Evolutionary conservation across 176 grass and related monocot species (phyloP), one percentile per base, ranked within the genome.

Genomic region (Calamus simplicifolius): DNA sequence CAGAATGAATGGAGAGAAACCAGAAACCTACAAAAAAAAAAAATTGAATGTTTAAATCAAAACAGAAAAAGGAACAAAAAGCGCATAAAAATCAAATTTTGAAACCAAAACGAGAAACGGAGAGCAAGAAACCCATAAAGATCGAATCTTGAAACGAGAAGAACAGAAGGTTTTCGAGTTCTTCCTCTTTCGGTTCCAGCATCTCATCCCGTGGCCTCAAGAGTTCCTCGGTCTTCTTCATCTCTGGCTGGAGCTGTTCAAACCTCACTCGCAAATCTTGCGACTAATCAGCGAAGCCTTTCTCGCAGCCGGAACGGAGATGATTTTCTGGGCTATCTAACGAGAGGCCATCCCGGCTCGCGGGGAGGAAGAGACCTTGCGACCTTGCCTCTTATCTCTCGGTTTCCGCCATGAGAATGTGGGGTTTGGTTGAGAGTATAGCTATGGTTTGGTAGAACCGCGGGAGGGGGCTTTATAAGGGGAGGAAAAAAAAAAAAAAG

Each of bases 161-260:
- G 1, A 23, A 23, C 21, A 23, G 21, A 23, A 23, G 59, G 25
- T 68, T 79, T 75, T 87, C 84, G 61, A 87, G 74, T 65, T 87
- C 85, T 57, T 85, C 78, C 51, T 96, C 86, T 75, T 87, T 90
- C 75, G 66, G 72, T 54, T 75, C 75, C 64, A 90, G 63, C 28
- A 82, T 74, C 78, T 87, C 80, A 16, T 96, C 86, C 55, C 76
- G 69, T 52, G 90, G 73, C 71, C 61, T 25, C 31, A 90, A 68
- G 75, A 96, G 79, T 71, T 87, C 83, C 77, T 96, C 86, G 8
- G 78, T 80, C 58, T 75, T 84, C 50, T 83, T 69, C 68, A 90
- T 90, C 83, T 96, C 83, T 16, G 90, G 70, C 62, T 82, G 80
- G 64, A 96, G 80, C 49, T 72, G 51, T 68, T 96, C 64, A 18